Evolutionary conservation across 257 asterid species (phyloP), one percentile per base, ranked within the genome.

Genomic region (Solanum habrochaites): DNA sequence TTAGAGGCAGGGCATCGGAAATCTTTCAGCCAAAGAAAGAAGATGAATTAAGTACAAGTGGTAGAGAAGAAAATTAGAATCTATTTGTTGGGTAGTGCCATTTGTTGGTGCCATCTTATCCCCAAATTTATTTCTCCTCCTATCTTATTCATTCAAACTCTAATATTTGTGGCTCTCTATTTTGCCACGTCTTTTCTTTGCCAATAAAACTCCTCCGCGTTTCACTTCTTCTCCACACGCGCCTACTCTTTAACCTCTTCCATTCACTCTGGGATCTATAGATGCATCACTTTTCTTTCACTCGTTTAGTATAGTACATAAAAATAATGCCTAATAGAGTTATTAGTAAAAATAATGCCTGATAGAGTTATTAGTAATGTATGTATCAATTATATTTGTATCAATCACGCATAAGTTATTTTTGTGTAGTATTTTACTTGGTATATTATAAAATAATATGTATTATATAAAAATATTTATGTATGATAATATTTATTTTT

Each of bases 101-200:
- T 67, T 40, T 29, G 66, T 72, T 88, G 89, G 87, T 64, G 86
- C 73, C 83, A 80, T 89, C 92, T 91, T 91, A 90, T 91, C 93
- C 91, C 85, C 93, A 85, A 77, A 87, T 90, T 52, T 52, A 86
- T 85, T 86, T 83, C 49, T 45, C 29, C 66, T 86, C 86, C 73
- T 27, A 23, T 37, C 39, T 7, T 37, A 37, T 37, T 5, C 39
- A 37, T 45, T 47, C 9, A 45, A 43, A 12, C 62, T 10, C 27
- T 56, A 82, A 11, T 67, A 31, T 37, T 69, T 11, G 86, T 56
- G 45, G 91, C 90, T 75, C 37, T 73, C 49, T 72, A 62, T 60
- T 85, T 85, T 87, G 87, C 90, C 93, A 91, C 93, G 91, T 90
- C 85, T 32, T 86, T 82, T 74, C 67, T n/a, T n/a, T 20, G 13